These are phyloP conservation scores for Cucumis cinereus DNA, from an alignment of 306 rosid genomes.

Conservation along the genomic window DNA sequence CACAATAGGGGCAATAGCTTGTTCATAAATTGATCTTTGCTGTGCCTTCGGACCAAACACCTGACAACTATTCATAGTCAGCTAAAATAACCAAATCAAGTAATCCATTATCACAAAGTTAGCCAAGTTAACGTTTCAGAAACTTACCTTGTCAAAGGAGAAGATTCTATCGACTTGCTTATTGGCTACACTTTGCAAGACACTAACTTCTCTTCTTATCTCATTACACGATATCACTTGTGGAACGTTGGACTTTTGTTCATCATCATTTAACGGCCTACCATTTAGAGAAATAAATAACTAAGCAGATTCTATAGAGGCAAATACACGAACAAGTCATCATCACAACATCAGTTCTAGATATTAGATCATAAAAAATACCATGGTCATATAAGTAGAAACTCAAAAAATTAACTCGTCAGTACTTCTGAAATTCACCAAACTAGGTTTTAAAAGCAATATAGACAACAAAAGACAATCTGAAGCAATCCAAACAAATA, in stretches of 20 bases:
- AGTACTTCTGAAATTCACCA: neutral
- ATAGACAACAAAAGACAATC: neutral
- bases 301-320: neutral
- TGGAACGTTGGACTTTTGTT: slow-evolving; percentile 39
- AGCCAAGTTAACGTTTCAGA: neutral
- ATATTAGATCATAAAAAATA: neutral
- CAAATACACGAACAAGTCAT: neutral
- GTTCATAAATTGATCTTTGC: slow-evolving; percentile 84
- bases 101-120: neutral
- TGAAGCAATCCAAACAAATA: neutral
- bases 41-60: slow-evolving; percentile 93
- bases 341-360: neutral
- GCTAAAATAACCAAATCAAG: neutral
- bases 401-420: neutral
- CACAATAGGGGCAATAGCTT: slow-evolving; percentile 84
- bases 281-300: neutral
- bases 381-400: neutral
- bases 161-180: slow-evolving; percentile 78
- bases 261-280: slow-evolving; percentile 85
- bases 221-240: slow-evolving; percentile 71
- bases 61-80: slow-evolving; percentile 20
- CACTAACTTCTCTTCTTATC: slow-evolving; percentile 69
- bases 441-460: neutral
- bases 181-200: slow-evolving; percentile 63
- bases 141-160: slow-evolving; percentile 77